phyloP scores from a whole-genome alignment of 768 basidiomycete species.

The Phlebiopsis gigantea region DNA sequence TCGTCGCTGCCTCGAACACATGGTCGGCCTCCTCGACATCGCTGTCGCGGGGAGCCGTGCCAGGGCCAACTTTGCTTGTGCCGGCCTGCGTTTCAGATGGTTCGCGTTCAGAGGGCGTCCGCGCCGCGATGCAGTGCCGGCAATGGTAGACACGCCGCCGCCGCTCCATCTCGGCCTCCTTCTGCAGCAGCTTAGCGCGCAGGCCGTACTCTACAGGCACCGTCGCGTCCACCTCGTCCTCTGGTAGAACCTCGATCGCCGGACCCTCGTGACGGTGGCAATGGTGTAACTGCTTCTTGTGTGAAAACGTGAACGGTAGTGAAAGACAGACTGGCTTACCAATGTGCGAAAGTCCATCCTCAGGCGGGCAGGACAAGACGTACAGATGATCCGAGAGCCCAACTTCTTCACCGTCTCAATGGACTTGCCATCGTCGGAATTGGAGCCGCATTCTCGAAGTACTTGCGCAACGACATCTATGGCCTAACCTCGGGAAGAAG shows the following conservation, averaged over 20 bases:
- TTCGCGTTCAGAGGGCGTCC: not conserved
- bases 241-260: constrained; percentile 32
- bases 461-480: constrained; percentile 36
- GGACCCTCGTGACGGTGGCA: constrained; percentile 57
- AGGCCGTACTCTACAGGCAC: constrained; percentile 23
- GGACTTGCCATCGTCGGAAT: constrained; percentile 28
- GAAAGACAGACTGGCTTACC: constrained; percentile 26
- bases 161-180: constrained; percentile 25
- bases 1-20: not conserved
- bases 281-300: constrained; percentile 46
- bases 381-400: constrained; percentile 37
- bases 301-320: not conserved
- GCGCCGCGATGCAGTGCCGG: constrained; percentile 37
- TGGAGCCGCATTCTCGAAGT: constrained; percentile 26
- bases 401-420: constrained; percentile 18
- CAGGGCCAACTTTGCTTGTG: not conserved
- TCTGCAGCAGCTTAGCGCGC: constrained; percentile 6
- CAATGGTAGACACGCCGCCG: constrained; percentile 43
- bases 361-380: constrained; percentile 43
- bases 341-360: constrained; percentile 42
- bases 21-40: not conserved
- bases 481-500: constrained; percentile 34
- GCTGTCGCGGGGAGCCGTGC: not conserved
- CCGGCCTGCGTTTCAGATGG: not conserved
- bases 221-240: not conserved